Base-by-base conservation (phyloP, 2,329 filamentous ascomycete species). In the Aspergillus ochraceoroseus region DNA sequence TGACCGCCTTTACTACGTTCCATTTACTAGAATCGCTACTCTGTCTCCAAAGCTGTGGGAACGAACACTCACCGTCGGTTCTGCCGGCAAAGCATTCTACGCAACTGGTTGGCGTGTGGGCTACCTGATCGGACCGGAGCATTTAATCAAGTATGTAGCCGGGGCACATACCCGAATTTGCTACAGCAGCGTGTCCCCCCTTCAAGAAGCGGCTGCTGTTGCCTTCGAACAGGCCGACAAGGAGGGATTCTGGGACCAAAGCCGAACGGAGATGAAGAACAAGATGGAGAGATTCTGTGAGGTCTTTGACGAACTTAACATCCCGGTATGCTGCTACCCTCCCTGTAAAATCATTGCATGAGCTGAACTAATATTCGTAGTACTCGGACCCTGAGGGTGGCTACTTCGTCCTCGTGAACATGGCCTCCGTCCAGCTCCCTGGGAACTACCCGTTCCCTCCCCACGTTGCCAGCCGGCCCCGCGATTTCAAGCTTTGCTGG, bases 1-100 rank as follows among this genome's bases (percentile, higher is more conserved):
- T 64, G 92, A 98, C 65, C 82, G 88, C 17, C 78, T 98, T 0
- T 95, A 83, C 74, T 98, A 96, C 62, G 86, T 88, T 1, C 90
- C 90, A 0, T 98, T 96, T 62, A 96, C 89, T 1, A 80, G 92
- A 54, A 83, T 96, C 40, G 87, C 87, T 15, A 95, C 88, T 0
- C 72, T 98, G 12, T 94, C 87, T 0, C 88, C 89, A 0, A 88
- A 95, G 63, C 80, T 96, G 36, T 88, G 88, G 54, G 79, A 79
- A 43, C 75, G 94, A 52, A 96, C 92, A 3, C 68, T 98, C 33
- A 96, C 92, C 0, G 92, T 98, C 19, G 92, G 92, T 13, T 95
- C 88, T 0, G 92, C 88, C 1, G 92, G 92, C 55, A 98, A 98
- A 76, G 94, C 92, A 72, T 98, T 98, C 67, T 96, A 96, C 61